A percentile compares a stretch with the other conserved stretches of the same genome.
Conservation (phyloP, 371 early-diverging fungal species). For the Mucor plumbeus region DNA sequence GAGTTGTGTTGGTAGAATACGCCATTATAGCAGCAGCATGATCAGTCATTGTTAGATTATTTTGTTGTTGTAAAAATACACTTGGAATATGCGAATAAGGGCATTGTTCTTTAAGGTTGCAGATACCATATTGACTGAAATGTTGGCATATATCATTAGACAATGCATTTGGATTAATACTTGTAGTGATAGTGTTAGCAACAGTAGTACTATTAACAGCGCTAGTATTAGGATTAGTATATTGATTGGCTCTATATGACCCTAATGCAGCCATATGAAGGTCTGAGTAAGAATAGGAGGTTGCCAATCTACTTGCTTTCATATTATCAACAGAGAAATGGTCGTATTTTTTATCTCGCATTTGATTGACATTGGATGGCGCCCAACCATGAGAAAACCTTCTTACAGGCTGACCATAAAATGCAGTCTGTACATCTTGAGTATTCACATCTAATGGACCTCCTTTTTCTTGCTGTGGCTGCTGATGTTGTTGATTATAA, state of each 20-base stretch:
- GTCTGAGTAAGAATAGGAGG: conserved; percentile 45
- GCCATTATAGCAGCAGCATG: not conserved
- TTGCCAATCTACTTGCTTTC: conserved; percentile 26
- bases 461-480: not conserved
- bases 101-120: conserved; percentile 65
- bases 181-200: not conserved
- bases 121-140: conserved; percentile 65
- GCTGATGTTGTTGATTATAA: not conserved
- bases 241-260: conserved; percentile 8
- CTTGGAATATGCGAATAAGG: conserved; percentile 52
- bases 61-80: not conserved
- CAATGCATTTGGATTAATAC: not conserved
- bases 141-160: conserved; percentile 29
- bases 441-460: conserved; percentile 6
- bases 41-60: not conserved
- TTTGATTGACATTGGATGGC: not conserved
- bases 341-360: not conserved
- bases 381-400: conserved; percentile 40
- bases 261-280: conserved; percentile 20
- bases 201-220: too few relatives aligned
- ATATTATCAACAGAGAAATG: conserved; percentile 10
- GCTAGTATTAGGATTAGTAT: not conserved
- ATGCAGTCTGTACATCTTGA: conserved; percentile 35
- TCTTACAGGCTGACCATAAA: conserved; percentile 32
- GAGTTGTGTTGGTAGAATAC: not conserved